Base-by-base conservation (phyloP, 352 stramenopile species). In the Phytopythium boreale region DNA sequence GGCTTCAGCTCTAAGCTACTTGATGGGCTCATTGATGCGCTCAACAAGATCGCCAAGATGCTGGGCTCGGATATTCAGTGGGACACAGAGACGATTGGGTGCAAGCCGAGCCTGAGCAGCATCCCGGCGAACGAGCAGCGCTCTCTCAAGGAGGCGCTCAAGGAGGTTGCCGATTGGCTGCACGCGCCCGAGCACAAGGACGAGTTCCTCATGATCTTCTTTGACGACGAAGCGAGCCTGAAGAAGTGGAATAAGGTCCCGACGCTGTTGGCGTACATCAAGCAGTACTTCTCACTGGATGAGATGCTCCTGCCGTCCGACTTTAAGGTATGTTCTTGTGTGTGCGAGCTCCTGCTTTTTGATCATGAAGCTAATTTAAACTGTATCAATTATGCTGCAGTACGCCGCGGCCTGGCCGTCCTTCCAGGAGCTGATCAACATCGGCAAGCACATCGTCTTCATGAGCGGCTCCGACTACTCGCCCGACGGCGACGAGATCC, bases 141-240 rank as follows among this genome's bases (percentile, higher is more conserved):
- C 0, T 68, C 56, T 19, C 64, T 88, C n/a, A 62, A 69, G 19
- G 64, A 76, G 5, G 80, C 78, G 24, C 69, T 91, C 9, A 63
- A 74, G 24, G 82, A 89, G 49, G 61, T 91, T 19, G 69, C 77
- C 0, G 31, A 63, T n/a, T 91, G 82, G 82, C 53, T 91, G n/a
- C 76, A 88, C 57, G 66, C 61, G 0, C 76, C 79, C 12, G 76
- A 75, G 47, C 84, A 87, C 69, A 64, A 72, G 44, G 63, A 84
- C 49, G 80, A 89, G 62, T 95, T 95, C 46, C 74, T 95, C 46
- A 76, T 95, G 63, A 71, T 95, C 26, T 95, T 93, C 70, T 95
- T 95, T 27, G 87, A 95, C 68, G 84, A 92, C 56, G 84, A 95
- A 46, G 71, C 62, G 11, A 78, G 88, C 53, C 61, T 95, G 0